These are phyloP conservation scores for Knoxia roxburghii DNA, from an alignment of 257 asterid genomes.

Conservation along the genomic window DNA sequence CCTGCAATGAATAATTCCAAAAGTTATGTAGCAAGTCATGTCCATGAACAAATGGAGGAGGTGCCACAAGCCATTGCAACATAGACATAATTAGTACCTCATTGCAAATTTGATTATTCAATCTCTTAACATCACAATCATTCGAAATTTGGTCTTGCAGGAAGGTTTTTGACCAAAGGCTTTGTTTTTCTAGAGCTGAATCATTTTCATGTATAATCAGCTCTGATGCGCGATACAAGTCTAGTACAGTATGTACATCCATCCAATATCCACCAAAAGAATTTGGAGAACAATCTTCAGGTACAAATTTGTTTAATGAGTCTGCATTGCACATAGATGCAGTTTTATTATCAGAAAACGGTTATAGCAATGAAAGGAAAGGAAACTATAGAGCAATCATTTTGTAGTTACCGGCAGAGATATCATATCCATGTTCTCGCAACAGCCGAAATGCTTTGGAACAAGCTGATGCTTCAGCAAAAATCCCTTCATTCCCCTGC, in stretches of 20 bases:
- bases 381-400: slow-evolving; percentile 4
- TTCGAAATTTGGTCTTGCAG: slow-evolving; percentile 41
- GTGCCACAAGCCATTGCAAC: not conserved
- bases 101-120: slow-evolving; percentile 32
- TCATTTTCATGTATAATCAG: slow-evolving; percentile 47
- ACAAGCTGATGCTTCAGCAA: slow-evolving; percentile 67
- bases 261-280: slow-evolving; percentile 34
- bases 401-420: slow-evolving; percentile 56
- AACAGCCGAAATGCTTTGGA: slow-evolving; percentile 66
- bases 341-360: not conserved
- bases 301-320: slow-evolving; percentile 34
- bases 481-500: slow-evolving; percentile 82
- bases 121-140: slow-evolving; percentile 27
- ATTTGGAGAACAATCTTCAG: slow-evolving; percentile 35
- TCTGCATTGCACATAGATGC: slow-evolving; percentile 35
- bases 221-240: slow-evolving; percentile 65
- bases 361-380: not conserved
- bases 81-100: slow-evolving; percentile 45
- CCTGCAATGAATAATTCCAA: slow-evolving; percentile 44
- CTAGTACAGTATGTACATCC: slow-evolving; percentile 48
- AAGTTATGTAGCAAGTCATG: not conserved
- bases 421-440: slow-evolving; percentile 63
- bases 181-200: slow-evolving; percentile 41
- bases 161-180: slow-evolving; percentile 35
- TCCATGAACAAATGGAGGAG: slow-evolving; percentile 6